Percentiles rank a stretch among this genome's conserved stretches.
These are phyloP conservation scores for Monascus ruber DNA, from an alignment of 2,329 filamentous ascomycete genomes.

Conservation along the genomic window DNA sequence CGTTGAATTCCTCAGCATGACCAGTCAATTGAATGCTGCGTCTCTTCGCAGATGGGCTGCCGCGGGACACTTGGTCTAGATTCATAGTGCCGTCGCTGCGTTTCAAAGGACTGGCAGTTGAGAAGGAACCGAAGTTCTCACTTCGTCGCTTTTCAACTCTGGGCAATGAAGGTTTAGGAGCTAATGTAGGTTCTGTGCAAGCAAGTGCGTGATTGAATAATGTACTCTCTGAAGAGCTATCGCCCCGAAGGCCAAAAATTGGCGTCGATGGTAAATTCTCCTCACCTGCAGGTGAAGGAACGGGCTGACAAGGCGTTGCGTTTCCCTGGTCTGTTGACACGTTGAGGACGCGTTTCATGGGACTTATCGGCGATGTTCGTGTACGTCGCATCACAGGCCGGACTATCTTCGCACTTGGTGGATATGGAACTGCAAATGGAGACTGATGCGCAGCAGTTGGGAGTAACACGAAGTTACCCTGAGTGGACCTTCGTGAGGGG, in stretches of 20 bases:
- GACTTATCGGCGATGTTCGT: slow-evolving; percentile 67
- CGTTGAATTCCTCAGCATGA: slow-evolving; percentile 54
- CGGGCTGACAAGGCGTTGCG: slow-evolving; percentile 40
- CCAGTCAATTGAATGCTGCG: slow-evolving; percentile 72
- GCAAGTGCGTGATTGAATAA: slow-evolving; percentile 30
- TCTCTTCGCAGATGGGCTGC: slow-evolving; percentile 82
- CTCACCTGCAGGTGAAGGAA: slow-evolving; percentile 36
- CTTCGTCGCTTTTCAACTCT: slow-evolving; percentile 40
- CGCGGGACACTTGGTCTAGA: slow-evolving; percentile 63
- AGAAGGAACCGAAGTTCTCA: slow-evolving; percentile 37
- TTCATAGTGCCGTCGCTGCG: slow-evolving; percentile 85
- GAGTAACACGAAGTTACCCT: slow-evolving; percentile 43
- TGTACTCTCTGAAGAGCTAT: slow-evolving; percentile 9
- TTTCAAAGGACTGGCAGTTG: slow-evolving; percentile 72
- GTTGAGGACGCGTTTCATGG: slow-evolving; percentile 64
- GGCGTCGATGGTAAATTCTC: slow-evolving; percentile 32
- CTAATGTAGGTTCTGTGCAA: slow-evolving; percentile 14
- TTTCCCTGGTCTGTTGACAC: slow-evolving; percentile 63
- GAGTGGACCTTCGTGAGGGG: slow-evolving; percentile 42
- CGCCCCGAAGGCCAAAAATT: slow-evolving; percentile 13
- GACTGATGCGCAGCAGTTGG: slow-evolving; percentile 36
- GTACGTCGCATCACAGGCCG: slow-evolving; percentile 34
- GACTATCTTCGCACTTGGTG: slow-evolving; percentile 52
- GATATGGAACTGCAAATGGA: slow-evolving; percentile 53
- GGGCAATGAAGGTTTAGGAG: slow-evolving; percentile 29